Evolutionary conservation across 2,329 filamentous ascomycete genomes (phyloP).

Genomic region (Neonectria neomacrospora): DNA sequence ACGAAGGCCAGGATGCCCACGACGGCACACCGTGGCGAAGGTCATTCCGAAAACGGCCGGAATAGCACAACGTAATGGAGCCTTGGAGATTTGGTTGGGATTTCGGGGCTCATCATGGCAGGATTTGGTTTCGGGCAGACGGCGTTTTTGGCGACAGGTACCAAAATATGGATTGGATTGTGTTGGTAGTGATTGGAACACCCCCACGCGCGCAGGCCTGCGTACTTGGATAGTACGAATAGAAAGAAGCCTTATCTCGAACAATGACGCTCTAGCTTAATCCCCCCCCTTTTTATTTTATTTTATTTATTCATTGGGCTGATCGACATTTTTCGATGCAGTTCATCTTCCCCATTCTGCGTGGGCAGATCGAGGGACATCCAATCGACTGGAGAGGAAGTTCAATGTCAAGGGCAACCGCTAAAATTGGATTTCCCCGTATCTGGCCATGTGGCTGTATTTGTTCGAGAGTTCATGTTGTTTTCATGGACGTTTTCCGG

Average conservation of each 20-base stretch:
- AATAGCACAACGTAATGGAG: slow-evolving; percentile 12
- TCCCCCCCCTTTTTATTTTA: too few relatives aligned
- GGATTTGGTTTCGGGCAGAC: slow-evolving; percentile 8
- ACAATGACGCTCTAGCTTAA: neutral
- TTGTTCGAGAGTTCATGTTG: slow-evolving; percentile 1
- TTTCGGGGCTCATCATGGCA: slow-evolving; percentile 4
- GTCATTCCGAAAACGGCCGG: slow-evolving; percentile 35
- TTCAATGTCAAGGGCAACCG: neutral
- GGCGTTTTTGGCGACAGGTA: slow-evolving; percentile 21
- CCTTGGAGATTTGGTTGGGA: slow-evolving; percentile 9
- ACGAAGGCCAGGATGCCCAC: slow-evolving; percentile 38
- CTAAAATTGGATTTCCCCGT: slow-evolving; percentile 2
- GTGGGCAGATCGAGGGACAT: neutral
- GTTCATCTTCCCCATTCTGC: slow-evolving; percentile 10
- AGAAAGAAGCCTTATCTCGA: slow-evolving; percentile 13
- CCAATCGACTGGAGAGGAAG: neutral
- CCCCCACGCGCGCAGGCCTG: neutral
- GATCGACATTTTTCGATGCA: slow-evolving; percentile 7
- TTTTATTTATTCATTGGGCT: too few relatives aligned
- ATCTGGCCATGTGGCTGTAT: slow-evolving; percentile 9
- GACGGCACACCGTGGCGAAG: slow-evolving; percentile 41
- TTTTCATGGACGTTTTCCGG: slow-evolving; percentile 18
- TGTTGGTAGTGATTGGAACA: neutral
- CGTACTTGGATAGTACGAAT: slow-evolving; percentile 18
- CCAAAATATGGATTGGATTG: slow-evolving; percentile 1